Conservation (phyloP, 306 rosid species). For the Acmispon strigosus region DNA sequence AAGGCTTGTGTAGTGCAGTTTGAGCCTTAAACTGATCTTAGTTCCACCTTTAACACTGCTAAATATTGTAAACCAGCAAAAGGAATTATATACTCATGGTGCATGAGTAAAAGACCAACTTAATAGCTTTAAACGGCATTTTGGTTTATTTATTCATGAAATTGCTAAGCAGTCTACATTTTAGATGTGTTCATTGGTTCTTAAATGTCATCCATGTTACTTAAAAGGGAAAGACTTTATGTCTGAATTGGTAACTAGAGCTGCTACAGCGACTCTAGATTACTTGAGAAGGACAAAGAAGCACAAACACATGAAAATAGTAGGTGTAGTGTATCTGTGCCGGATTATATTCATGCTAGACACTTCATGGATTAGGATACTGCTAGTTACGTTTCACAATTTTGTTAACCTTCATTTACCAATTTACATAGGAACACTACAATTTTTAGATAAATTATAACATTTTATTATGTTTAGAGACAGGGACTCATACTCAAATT, state of each 20-base stretch:
- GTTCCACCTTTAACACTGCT: background rate
- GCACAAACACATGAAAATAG: background rate
- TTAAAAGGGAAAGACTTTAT: background rate
- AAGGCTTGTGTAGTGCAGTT: background rate
- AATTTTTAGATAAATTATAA: background rate
- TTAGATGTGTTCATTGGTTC: conserved; percentile 9
- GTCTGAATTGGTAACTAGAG: conserved; percentile 1
- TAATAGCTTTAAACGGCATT: background rate
- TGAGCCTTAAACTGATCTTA: background rate
- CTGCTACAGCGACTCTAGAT: background rate
- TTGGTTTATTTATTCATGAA: background rate
- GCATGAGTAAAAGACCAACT: background rate
- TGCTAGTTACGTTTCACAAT: background rate
- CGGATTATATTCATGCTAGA: background rate
- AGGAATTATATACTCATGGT: background rate
- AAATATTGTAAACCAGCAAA: background rate
- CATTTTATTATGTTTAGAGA: background rate
- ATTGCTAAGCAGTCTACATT: conserved; percentile 3
- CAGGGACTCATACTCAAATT: background rate
- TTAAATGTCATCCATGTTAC: background rate
- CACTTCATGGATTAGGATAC: background rate
- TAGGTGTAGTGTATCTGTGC: background rate
- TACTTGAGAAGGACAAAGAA: background rate
- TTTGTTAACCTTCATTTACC: background rate
- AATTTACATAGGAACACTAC: background rate